Evolutionary conservation across 2,329 filamentous ascomycete species (phyloP), one percentile per base, ranked within the genome.

Genomic region (Fusarium avenaceum): DNA sequence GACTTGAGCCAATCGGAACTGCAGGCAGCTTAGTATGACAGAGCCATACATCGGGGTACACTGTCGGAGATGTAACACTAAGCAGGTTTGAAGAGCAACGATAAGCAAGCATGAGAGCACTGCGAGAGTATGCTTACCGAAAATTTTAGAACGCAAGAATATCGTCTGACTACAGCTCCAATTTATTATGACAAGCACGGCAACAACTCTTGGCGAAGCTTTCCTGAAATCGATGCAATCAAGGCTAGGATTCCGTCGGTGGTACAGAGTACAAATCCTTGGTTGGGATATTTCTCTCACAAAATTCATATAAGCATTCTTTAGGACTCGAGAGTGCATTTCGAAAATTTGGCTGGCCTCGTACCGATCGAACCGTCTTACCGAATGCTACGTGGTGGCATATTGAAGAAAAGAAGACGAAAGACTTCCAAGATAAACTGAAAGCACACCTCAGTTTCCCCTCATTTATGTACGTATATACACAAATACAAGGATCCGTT

Each of bases 101-200:
- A 65, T 69, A 56, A 63, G 48, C 32, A 56, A 61, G 48, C 32
- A 57, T 42, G 24, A 53, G 32, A 26, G 48, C 47, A 49, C 56
- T 33, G 40, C 38, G 42, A 32, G 49, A 9, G 6, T 7, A 45
- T 55, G 57, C 72, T 73, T 57, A 71, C 67, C 43, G 48, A 59
- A 20, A 22, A 42, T 22, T 32, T 26, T 20, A 69, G 17, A 57
- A 74, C 65, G 69, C 70, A 70, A 65, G 65, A 72, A 64, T 13
- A 66, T 58, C 60, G 58, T 59, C 65, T 70, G 19, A 65, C 67
- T 17, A 51, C 69, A n/a, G 60, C 46, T 10, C 46, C 59, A 49
- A 61, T 63, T 46, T 53, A 56, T 35, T 53, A 46, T 50, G 57
- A 62, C 59, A 65, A 63, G 39, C 13, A 49, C 11, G 33, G 45